A percentile compares a stretch with the other conserved stretches of the same genome.
Conservation (phyloP, 2,329 filamentous ascomycete genomes). For the Aspergillus sp. region DNA sequence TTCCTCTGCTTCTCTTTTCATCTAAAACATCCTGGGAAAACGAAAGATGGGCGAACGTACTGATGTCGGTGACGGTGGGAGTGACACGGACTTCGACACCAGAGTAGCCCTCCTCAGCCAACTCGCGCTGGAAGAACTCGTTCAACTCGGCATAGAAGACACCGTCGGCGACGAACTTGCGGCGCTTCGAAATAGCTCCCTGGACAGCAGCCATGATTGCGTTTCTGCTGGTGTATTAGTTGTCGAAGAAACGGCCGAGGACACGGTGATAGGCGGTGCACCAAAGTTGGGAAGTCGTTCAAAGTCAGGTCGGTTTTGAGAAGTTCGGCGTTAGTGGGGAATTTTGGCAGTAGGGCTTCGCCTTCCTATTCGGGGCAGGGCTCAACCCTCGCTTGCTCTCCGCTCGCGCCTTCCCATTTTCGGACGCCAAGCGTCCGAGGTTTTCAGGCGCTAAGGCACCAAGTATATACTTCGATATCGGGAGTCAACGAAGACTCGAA, state of each 20-base stretch:
- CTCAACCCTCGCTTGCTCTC: conserved; percentile 40
- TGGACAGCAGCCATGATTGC: conserved; percentile 52
- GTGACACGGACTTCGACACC: conserved; percentile 99
- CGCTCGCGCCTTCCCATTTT: conserved; percentile 23
- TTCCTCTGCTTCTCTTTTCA: conserved; percentile 12
- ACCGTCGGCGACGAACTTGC: conserved; percentile 90
- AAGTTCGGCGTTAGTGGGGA: conserved; percentile 41
- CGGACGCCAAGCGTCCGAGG: conserved; percentile 15
- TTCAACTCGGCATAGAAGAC: conserved; percentile 99
- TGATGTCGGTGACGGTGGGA: conserved; percentile 99
- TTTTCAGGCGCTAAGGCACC: conserved; percentile 8
- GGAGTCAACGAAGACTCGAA: background rate
- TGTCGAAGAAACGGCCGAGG: conserved; percentile 37
- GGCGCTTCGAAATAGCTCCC: conserved; percentile 54
- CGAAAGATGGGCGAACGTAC: conserved; percentile 42
- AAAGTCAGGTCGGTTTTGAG: conserved; percentile 34
- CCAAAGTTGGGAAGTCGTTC: conserved; percentile 29
- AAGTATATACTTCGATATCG: background rate
- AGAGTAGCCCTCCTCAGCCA: conserved; percentile 99
- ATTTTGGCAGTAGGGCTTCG: conserved; percentile 33
- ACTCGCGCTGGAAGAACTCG: conserved; percentile 99
- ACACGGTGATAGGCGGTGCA: conserved; percentile 27
- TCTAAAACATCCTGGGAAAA: conserved; percentile 16
- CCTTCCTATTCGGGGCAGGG: conserved; percentile 38
- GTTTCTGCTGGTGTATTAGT: conserved; percentile 35